Conservation (phyloP, 805 yeast genomes). For the Metschnikowia corniflorae region DNA sequence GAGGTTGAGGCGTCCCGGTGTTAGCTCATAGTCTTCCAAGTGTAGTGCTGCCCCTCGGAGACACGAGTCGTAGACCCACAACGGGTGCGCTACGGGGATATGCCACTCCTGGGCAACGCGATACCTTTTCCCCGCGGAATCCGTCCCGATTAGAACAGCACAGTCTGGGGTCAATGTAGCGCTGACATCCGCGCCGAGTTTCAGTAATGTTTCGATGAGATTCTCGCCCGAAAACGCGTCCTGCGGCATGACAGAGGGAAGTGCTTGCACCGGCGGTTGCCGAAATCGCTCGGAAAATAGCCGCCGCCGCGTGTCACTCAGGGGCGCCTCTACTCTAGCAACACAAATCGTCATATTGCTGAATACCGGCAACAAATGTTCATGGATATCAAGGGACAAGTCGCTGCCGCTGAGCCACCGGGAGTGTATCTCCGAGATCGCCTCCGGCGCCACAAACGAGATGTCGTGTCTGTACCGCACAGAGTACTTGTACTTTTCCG, state of each 20-base stretch:
- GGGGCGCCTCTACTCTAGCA: conserved; percentile 31
- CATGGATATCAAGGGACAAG: conserved; percentile 23
- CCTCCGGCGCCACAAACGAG: conserved; percentile 46
- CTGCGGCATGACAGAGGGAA: conserved; percentile 11
- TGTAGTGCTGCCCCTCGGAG: conserved; percentile 43
- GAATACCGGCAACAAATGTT: conserved; percentile 41
- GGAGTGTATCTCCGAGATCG: conserved; percentile 42
- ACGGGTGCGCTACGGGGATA: conserved; percentile 49
- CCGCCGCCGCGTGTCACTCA: conserved; percentile 9
- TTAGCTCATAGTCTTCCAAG: conserved; percentile 37
- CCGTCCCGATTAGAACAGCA: conserved; percentile 48
- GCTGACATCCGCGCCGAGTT: conserved; percentile 49
- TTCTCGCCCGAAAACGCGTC: conserved; percentile 24
- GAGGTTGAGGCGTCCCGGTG: conserved; percentile 8
- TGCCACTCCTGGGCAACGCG: conserved; percentile 51
- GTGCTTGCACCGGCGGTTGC: conserved; percentile 12
- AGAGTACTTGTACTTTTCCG: conserved; percentile 54
- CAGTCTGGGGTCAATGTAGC: conserved; percentile 47
- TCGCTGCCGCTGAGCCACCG: conserved; percentile 54
- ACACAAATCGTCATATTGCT: conserved; percentile 44
- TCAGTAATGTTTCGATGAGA: conserved; percentile 32
- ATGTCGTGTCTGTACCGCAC: conserved; percentile 54
- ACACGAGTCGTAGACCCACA: conserved; percentile 46
- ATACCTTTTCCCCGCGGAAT: conserved; percentile 49
- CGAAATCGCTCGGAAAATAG: conserved; percentile 25